phyloP scores from a whole-genome alignment of 768 basidiomycete species.

The Pisolithus tinctorius region DNA sequence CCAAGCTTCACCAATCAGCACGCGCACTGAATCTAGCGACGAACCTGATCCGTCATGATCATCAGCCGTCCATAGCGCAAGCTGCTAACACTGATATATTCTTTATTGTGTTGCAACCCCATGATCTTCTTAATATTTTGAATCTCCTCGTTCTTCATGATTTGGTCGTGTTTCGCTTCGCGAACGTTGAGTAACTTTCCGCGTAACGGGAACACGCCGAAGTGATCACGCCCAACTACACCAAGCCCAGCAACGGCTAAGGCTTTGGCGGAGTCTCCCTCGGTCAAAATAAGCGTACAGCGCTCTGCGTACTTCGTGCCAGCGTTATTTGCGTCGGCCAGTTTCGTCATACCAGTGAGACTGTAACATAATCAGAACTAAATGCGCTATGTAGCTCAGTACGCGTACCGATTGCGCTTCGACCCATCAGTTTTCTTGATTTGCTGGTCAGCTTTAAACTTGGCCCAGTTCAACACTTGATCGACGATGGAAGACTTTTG shows the following conservation, averaged over 20 bases:
- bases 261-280: slow-evolving; percentile 98
- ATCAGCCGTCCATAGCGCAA: slow-evolving; percentile 92
- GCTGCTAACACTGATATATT: slow-evolving; percentile 59
- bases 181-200: slow-evolving; percentile 97
- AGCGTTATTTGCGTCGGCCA: slow-evolving; percentile 96
- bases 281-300: slow-evolving; percentile 94
- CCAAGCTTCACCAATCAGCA: background rate
- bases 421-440: slow-evolving; percentile 93
- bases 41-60: slow-evolving; percentile 99
- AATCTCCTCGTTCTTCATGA: slow-evolving; percentile 97
- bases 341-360: slow-evolving; percentile 84
- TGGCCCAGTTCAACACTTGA: slow-evolving; percentile 91
- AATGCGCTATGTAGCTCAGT: background rate
- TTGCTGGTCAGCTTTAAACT: slow-evolving; percentile 93
- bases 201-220: slow-evolving; percentile 95
- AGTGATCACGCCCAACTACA: slow-evolving; percentile 94
- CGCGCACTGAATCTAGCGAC: slow-evolving; percentile 13
- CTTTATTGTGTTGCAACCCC: slow-evolving; percentile 91
- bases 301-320: slow-evolving; percentile 73
- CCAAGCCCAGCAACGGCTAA: slow-evolving; percentile 91
- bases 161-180: slow-evolving; percentile 92
- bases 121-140: slow-evolving; percentile 98
- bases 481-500: slow-evolving; percentile 86
- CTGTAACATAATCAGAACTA: slow-evolving; percentile 33
- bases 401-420: slow-evolving; percentile 72